Percentiles rank a stretch among this genome's conserved stretches.
These are phyloP conservation scores for Chaetomiaceae sp. DNA, from an alignment of 2,329 filamentous ascomycete genomes.

Conservation along the genomic window DNA sequence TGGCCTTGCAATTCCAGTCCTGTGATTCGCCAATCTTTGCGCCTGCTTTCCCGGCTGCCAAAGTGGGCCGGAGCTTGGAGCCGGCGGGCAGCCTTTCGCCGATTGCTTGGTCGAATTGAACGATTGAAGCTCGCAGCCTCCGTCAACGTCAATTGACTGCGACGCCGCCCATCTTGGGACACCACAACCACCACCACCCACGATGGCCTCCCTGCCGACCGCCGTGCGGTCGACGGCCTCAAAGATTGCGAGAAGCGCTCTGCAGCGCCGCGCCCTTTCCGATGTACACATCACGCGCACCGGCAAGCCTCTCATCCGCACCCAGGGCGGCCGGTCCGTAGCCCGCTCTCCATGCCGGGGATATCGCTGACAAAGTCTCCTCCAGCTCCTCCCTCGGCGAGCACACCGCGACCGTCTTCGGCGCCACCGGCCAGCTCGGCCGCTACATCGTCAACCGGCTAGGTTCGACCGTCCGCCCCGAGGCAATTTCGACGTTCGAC, in stretches of 20 bases:
- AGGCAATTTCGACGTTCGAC: constrained; percentile 19
- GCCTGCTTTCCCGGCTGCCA: not conserved
- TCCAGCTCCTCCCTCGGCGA: constrained; percentile 36
- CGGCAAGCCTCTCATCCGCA: constrained; percentile 88
- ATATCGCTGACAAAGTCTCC: constrained; percentile 10
- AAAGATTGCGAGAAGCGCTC: constrained; percentile 42
- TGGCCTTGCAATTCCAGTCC: constrained; percentile 1
- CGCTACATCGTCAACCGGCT: constrained; percentile 97
- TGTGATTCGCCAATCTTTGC: constrained; percentile 21
- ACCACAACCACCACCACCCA: constrained; percentile 31
- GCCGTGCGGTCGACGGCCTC: constrained; percentile 49
- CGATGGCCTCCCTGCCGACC: constrained; percentile 54
- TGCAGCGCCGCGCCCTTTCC: constrained; percentile 56
- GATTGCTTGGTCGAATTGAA: constrained; percentile 14
- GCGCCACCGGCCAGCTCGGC: constrained; percentile 91
- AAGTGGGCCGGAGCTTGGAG: constrained; percentile 24
- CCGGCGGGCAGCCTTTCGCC: constrained; percentile 12
- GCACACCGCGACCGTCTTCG: constrained; percentile 96
- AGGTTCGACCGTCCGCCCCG: constrained; percentile 44
- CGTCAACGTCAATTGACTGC: constrained; percentile 30
- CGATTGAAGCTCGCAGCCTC: constrained; percentile 24
- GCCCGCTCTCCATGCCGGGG: constrained; percentile 45
- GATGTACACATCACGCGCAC: constrained; percentile 93
- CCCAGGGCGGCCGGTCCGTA: constrained; percentile 77
- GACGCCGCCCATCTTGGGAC: constrained; percentile 31